Evolutionary conservation across 495 filamentous ascomycete species (phyloP), one percentile per base, ranked within the genome.

Genomic region (Barbatosphaeria neglecta): DNA sequence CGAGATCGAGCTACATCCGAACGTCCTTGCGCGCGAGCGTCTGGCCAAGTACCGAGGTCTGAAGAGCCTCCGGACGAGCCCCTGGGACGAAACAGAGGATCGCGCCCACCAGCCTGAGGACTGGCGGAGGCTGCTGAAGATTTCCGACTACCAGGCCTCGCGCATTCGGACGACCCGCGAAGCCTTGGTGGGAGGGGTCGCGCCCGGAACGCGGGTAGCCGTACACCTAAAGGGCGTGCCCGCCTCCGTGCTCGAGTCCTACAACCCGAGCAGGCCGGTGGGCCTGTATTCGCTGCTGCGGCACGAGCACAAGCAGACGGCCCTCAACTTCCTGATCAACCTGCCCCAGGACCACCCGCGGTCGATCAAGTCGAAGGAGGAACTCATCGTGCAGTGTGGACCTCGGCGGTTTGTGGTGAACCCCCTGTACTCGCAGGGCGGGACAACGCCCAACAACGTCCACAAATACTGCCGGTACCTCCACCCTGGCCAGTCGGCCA

Each of bases 391-490:
- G 45, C 90, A 95, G 63, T 87, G 82, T 53, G 92, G 92, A 20
- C 80, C 90, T 15, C 81, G 93, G 35, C 75, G 90, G 33, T 79
- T 95, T 51, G 64, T 87, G 28, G 80, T 95, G 62, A 94, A 92
- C 50, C 90, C 92, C 18, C 65, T 98, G 19, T 97, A 90, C 72
- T 95, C 87, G 3, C 76, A 84, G 53, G 67, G 72, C 11, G 88
- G 87, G 47, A 86, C 80, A 58, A 90, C 89, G 0, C 84, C 84
- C 43, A 98, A 98, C 66, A 81, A 96, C 57, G 87, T 98, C 11
- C 86, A 96, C 70, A 97, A 97, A 62, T 97, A 84, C 69, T 85
- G 90, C 64, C 87, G 93, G 8, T 97, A 80, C 71, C 73, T 97
- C 4, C 86, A 95, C 58, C 90, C 92, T 0, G 89, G 90, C 4